Evolutionary conservation across 2,329 filamentous ascomycete genomes (phyloP).

Genomic region (Exophiala aquamarina): DNA sequence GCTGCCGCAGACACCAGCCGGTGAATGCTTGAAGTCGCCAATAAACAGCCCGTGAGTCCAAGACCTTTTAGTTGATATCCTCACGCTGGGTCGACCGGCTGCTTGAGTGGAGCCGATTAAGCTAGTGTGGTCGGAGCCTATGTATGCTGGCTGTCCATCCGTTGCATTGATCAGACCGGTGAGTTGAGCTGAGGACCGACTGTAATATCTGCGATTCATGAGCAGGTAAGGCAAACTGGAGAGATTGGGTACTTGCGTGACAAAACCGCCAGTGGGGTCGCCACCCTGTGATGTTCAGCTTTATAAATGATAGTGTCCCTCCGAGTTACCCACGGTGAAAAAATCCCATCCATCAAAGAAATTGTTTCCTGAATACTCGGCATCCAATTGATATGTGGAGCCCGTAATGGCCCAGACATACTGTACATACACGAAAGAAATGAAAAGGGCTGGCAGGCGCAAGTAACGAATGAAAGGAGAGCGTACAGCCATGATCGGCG

Average conservation of each 20-base stretch:
- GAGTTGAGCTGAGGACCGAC: conserved; percentile 27
- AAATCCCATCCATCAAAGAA: conserved; percentile 44
- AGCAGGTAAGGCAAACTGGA: conserved; percentile 32
- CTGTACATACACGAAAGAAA: conserved; percentile 16
- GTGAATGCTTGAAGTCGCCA: conserved; percentile 37
- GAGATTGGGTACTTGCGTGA: conserved; percentile 34
- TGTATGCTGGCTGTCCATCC: conserved; percentile 30
- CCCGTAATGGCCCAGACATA: conserved; percentile 18
- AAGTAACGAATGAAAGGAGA: conserved; percentile 2
- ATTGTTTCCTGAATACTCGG: conserved; percentile 32
- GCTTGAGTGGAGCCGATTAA: conserved; percentile 17
- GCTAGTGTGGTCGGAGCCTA: conserved; percentile 33
- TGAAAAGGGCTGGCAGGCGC: conserved; percentile 5
- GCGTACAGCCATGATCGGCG: conserved; percentile 21
- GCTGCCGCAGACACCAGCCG: conserved; percentile 36
- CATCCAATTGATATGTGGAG: conserved; percentile 23
- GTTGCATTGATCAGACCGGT: conserved; percentile 24
- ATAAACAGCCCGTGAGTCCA: conserved; percentile 38
- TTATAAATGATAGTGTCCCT: not conserved
- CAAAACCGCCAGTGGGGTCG: conserved; percentile 40
- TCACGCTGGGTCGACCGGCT: conserved; percentile 32
- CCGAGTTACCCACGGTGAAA: conserved; percentile 29
- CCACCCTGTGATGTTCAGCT: conserved; percentile 21
- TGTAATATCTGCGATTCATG: conserved; percentile 30
- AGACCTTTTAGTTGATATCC: conserved; percentile 32